Evolutionary conservation across 495 filamentous ascomycete species (phyloP), one percentile per base, ranked within the genome.

Genomic region (Annulohypoxylon moriforme): DNA sequence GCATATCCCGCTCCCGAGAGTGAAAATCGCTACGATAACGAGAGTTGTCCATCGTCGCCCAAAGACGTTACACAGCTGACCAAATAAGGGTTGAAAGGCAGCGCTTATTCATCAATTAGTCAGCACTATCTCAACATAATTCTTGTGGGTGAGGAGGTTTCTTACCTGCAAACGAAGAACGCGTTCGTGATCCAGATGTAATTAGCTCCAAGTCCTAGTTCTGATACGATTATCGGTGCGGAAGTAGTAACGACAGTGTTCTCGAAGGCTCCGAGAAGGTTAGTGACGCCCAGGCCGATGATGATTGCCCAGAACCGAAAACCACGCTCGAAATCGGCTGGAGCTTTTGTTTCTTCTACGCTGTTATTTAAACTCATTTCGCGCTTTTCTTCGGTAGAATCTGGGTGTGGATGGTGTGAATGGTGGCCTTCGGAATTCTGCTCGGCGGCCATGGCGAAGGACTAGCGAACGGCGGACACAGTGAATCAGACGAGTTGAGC

Each of bases 31-130:
- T 11, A 81, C 56, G 0, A 75, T 58, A 2, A 67, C 18, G 2
- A 84, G 76, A 7, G 82, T 71, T 6, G 79, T 38, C 4, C 63
- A 78, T 14, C 81, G 73, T 1, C 84, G 78, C 4, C 85, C 85
- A 27, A 84, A 83, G 8, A 83, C 68, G 60, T 85, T 75, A 10
- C 76, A 73, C 0, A 83, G 47, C 13, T 83, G 81, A 36, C 69
- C 73, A 16, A 67, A 53, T 3, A 75, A 22, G 2, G 73, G 73
- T 29, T 74, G 75, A 56, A 88, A 89, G 71, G 86, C 85, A 6
- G 87, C 87, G 22, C 40, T 56, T 56, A 18, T 33, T 29, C 11
- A 52, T 52, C 14, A n/a, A 6, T 52, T 52, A 52, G 47, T 52
- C 25, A 52, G 47, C 47, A 24, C 4, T 5, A 3, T 49, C 20